phyloP scores from a whole-genome alignment of 768 basidiomycete genomes.

The Heimioporus sp. region DNA sequence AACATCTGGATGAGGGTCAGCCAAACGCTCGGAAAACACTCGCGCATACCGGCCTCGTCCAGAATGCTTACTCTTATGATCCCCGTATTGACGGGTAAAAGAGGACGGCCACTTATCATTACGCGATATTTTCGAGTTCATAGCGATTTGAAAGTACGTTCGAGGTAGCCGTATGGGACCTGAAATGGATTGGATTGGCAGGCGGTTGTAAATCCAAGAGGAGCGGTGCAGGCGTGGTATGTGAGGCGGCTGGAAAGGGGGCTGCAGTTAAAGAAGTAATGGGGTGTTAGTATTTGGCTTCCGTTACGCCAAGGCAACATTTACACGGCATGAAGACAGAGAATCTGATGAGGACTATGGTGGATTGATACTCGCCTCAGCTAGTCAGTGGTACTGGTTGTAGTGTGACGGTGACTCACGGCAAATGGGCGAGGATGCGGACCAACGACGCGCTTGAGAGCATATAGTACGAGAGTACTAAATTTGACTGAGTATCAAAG shows the following conservation, averaged over 20 bases:
- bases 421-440: too few species aligned
- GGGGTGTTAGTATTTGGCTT: too few species aligned
- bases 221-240: constrained; percentile 19
- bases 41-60: constrained; percentile 75
- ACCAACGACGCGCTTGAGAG: too few species aligned
- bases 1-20: constrained; percentile 49
- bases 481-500: too few species aligned
- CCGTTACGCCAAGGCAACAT: too few species aligned
- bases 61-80: constrained; percentile 81
- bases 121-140: constrained; percentile 76
- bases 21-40: constrained; percentile 54
- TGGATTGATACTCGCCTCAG: too few species aligned
- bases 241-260: constrained; percentile 13
- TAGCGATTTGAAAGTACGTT: constrained; percentile 76
- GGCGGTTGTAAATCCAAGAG: constrained; percentile 35
- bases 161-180: constrained; percentile 77
- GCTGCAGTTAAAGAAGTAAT: too few species aligned
- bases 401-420: too few species aligned
- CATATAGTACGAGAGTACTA: too few species aligned
- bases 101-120: constrained; percentile 67
- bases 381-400: too few species aligned
- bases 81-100: constrained; percentile 80
- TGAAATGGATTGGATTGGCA: constrained; percentile 73
- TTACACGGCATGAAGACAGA: too few species aligned
- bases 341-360: too few species aligned